Evolutionary conservation across 352 stramenopile species (phyloP).

Genomic region (Phytophthora sansomeana): DNA sequence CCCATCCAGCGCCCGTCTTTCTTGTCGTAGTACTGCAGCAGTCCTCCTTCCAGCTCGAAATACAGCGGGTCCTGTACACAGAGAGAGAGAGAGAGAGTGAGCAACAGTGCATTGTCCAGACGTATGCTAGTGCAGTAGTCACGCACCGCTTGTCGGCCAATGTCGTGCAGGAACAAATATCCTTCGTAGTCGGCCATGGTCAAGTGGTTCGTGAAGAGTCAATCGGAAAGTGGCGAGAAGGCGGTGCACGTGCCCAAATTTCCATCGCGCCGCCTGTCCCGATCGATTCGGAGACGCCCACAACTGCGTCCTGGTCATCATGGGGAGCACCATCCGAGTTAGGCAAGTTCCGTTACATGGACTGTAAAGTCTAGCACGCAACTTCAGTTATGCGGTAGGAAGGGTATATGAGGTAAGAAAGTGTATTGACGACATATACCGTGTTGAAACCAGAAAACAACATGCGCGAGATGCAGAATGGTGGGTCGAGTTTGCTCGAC

Average conservation of each 20-base stretch:
- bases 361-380: constrained; percentile 8
- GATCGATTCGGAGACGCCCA: constrained; percentile 6
- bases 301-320: constrained; percentile 42
- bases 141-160: constrained; percentile 49
- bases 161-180: constrained; percentile 77
- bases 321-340: constrained; percentile 6
- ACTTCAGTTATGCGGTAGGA: constrained; percentile 18
- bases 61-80: constrained; percentile 69
- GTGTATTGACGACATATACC: neutral
- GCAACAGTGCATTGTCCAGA: neutral
- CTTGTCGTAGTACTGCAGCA: constrained; percentile 81
- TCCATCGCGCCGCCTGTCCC: constrained; percentile 13
- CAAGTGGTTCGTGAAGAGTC: constrained; percentile 2
- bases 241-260: constrained; percentile 15
- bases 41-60: constrained; percentile 73
- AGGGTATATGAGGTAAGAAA: neutral
- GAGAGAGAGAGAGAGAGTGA: constrained; percentile 14
- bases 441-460: neutral
- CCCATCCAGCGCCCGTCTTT: constrained; percentile 77
- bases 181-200: constrained; percentile 86
- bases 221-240: constrained; percentile 20
- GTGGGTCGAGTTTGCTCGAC: neutral
- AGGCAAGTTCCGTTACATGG: constrained; percentile 1
- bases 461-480: neutral
- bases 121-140: too few relatives aligned